These are phyloP conservation scores for Nannizziopsis arthrosporioides DNA, from an alignment of 2,329 filamentous ascomycete species.

Conservation along the genomic window DNA sequence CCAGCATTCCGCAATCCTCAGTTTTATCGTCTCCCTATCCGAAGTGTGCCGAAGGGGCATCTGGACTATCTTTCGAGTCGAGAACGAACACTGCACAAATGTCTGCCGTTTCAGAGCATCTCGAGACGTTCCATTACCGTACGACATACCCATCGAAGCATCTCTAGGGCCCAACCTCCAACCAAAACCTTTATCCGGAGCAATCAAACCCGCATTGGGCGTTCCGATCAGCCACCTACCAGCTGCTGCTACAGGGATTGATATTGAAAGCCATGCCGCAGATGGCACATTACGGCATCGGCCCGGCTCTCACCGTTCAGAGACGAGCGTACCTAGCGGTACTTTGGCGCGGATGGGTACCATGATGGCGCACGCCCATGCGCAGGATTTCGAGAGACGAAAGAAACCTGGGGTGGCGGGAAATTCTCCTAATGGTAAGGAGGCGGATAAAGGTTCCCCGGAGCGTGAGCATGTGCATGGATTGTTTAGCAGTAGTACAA, in stretches of 20 bases:
- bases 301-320: conserved; percentile 19
- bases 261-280: conserved; percentile 16
- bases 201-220: neutral
- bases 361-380: conserved; percentile 73
- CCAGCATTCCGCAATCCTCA: conserved; percentile 72
- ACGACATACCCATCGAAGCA: conserved; percentile 38
- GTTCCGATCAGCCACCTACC: conserved; percentile 4
- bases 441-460: conserved; percentile 20
- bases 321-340: conserved; percentile 14
- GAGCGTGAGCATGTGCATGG: conserved; percentile 27
- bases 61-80: conserved; percentile 87
- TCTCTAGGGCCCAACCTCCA: neutral
- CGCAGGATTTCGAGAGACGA: conserved; percentile 82
- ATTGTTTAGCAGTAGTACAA: conserved; percentile 26
- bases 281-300: conserved; percentile 13
- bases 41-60: conserved; percentile 78
- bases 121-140: conserved; percentile 76
- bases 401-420: conserved; percentile 40
- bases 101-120: conserved; percentile 82
- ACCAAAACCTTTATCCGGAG: neutral
- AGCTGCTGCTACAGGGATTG: conserved; percentile 13
- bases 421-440: conserved; percentile 18
- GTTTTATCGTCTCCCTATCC: conserved; percentile 64
- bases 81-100: conserved; percentile 94
- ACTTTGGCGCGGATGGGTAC: conserved; percentile 46